Base-by-base conservation (phyloP, 768 basidiomycete genomes). In the Hirschioporus abietinus region DNA sequence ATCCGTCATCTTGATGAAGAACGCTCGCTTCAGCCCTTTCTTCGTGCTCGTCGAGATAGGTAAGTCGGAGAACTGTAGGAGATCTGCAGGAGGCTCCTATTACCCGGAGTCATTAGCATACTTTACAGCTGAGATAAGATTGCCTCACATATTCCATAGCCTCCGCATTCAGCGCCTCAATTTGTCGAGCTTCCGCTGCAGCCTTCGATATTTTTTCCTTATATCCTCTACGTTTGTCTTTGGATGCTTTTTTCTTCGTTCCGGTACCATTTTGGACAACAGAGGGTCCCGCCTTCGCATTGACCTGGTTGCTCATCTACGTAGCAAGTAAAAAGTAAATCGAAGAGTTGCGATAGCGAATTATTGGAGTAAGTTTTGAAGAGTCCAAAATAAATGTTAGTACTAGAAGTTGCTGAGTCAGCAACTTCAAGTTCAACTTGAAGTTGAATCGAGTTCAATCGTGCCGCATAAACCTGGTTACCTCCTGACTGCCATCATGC, bases 1-100 rank as follows among this genome's bases (percentile, higher is more conserved):
- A 66, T 94, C 90, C 0, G 96, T 97, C 85, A 95, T 94, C 24
- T 90, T 82, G 58, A 89, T 82, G 72, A 95, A 97, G 73, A 88
- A 94, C 0, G 89, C 87, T 68, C 92, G 91, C 79, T 92, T 93
- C 36, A 99, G 80, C 18, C 95, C 95, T 77, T 85, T 84, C 72
- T 91, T 89, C 1, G 94, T 94, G 18, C 80, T 75, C 15, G 86
- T 82, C 0, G 92, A 95, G 58, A 96, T 85, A 7, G 93, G 94
- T 23, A 95, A 82, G 71, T 92, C 88, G 24, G 84, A 71, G 75
- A 95, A 95, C 2, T 82, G 76, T 65, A 81, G 83, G 25, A 90
- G 74, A 35, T 80, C 83, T 1, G 78, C 77, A 7, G 83, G 76
- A 2, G 85, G 75, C 58, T 81, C 81, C 90, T 92, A 72, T 18